Conservation (phyloP, 1,284 basidiomycete genomes). For the Pseudozyma hubeiensis region DNA sequence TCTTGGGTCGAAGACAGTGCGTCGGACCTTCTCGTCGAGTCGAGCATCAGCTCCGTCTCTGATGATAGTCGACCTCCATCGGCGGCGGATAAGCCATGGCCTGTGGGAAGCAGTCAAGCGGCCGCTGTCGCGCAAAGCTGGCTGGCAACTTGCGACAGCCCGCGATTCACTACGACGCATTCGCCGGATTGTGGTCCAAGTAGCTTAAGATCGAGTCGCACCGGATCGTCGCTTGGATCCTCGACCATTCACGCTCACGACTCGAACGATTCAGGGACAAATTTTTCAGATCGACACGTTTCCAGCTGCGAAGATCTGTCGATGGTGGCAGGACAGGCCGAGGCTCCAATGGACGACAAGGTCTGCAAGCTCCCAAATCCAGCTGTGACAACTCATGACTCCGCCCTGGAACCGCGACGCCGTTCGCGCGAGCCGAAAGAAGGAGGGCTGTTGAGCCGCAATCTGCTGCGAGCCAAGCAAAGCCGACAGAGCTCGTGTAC, state of each 20-base stretch:
- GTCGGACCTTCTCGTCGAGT: conserved; percentile 31
- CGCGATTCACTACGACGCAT: neutral
- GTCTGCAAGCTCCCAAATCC: neutral
- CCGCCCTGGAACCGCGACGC: conserved; percentile 5
- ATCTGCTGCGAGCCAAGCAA: conserved; percentile 24
- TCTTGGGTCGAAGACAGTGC: conserved; percentile 36
- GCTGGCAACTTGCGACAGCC: conserved; percentile 21
- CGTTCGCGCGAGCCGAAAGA: conserved; percentile 35
- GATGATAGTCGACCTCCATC: conserved; percentile 32
- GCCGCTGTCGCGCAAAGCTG: conserved; percentile 6
- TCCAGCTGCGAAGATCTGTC: conserved; percentile 1
- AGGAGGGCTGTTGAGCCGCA: conserved; percentile 33
- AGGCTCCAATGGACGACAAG: neutral
- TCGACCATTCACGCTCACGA: conserved; percentile 30
- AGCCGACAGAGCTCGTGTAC: conserved; percentile 19
- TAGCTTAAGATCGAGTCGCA: conserved; percentile 20
- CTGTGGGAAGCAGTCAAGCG: neutral
- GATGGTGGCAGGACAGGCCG: neutral
- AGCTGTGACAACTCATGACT: neutral
- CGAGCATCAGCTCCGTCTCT: conserved; percentile 37
- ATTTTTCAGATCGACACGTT: neutral
- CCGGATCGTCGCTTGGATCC: conserved; percentile 34
- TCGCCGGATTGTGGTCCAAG: neutral
- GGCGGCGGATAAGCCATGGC: conserved; percentile 17
- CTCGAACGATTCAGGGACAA: conserved; percentile 12